A percentile compares a stretch with the other conserved stretches of the same genome.
These are phyloP conservation scores for Schwanniomyces pseudopolymorphus DNA, from an alignment of 805 yeast genomes.

Conservation along the genomic window DNA sequence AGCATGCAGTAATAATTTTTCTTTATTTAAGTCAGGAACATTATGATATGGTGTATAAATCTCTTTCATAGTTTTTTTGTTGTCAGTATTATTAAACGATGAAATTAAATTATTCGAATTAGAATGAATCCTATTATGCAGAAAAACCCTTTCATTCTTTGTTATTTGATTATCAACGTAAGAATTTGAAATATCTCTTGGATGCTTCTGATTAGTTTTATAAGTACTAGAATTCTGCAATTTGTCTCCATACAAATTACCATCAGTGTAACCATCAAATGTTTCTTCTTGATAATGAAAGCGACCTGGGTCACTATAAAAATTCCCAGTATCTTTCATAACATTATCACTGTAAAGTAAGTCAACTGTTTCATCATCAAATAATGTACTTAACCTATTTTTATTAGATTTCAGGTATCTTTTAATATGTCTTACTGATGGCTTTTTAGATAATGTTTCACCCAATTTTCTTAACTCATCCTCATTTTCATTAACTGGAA, in stretches of 20 bases:
- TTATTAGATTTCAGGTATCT: conserved; percentile 4
- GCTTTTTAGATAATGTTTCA: conserved; percentile 31
- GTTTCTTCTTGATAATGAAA: conserved; percentile 24
- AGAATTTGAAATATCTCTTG: neutral
- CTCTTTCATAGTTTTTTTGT: neutral
- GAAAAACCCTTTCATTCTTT: neutral
- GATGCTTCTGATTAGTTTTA: too few relatives aligned
- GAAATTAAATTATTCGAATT: neutral
- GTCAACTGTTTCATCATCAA: conserved; percentile 15
- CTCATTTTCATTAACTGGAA: conserved; percentile 11
- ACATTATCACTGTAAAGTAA: conserved; percentile 17
- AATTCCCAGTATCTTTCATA: conserved; percentile 4
- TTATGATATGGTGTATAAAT: neutral
- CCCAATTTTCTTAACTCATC: conserved; percentile 37
- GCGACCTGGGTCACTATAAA: conserved; percentile 3
- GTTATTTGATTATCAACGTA: neutral
- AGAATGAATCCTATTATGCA: neutral
- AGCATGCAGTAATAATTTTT: conserved; percentile 4
- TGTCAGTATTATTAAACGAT: neutral
- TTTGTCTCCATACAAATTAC: neutral
- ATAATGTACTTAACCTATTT: neutral
- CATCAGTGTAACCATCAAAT: conserved; percentile 24
- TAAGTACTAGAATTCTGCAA: neutral
- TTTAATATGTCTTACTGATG: conserved; percentile 29
- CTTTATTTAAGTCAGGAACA: neutral